Evolutionary conservation across 1,284 basidiomycete genomes (phyloP).

Genomic region (Porogramme epimiltina): DNA sequence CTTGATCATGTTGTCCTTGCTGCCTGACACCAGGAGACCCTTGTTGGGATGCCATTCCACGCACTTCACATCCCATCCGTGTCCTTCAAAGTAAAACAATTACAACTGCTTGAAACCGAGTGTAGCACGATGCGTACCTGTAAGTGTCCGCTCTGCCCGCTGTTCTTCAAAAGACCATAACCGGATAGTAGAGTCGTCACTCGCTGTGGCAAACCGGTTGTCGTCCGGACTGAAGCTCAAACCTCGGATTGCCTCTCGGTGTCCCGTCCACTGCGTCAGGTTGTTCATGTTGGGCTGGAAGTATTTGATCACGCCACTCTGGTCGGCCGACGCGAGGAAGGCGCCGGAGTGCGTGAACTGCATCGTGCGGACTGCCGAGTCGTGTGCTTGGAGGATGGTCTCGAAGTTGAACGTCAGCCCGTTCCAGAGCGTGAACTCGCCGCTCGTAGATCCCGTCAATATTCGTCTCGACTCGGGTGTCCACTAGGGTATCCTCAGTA

Average conservation of each 20-base stretch:
- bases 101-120: not conserved
- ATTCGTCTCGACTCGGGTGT: slow-evolving; percentile 93
- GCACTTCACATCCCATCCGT: slow-evolving; percentile 99
- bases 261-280: slow-evolving; percentile 89
- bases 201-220: slow-evolving; percentile 88
- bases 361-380: slow-evolving; percentile 89
- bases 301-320: slow-evolving; percentile 95
- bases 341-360: slow-evolving; percentile 90
- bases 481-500: slow-evolving; percentile 60
- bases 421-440: slow-evolving; percentile 99
- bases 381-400: slow-evolving; percentile 97
- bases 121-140: slow-evolving; percentile 48
- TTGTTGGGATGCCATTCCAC: slow-evolving; percentile 99
- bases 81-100: slow-evolving; percentile 54
- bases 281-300: slow-evolving; percentile 99
- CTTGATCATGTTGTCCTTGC: slow-evolving; percentile 98
- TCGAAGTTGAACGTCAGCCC: slow-evolving; percentile 99
- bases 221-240: slow-evolving; percentile 93
- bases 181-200: slow-evolving; percentile 92
- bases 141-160: slow-evolving; percentile 84
- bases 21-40: slow-evolving; percentile 90
- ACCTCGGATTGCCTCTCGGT: slow-evolving; percentile 88
- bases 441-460: slow-evolving; percentile 93
- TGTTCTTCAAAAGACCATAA: slow-evolving; percentile 96
- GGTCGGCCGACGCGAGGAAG: slow-evolving; percentile 92